Conservation (phyloP, 2,329 filamentous ascomycete species). For the Mycosphaerelloides madeirae region DNA sequence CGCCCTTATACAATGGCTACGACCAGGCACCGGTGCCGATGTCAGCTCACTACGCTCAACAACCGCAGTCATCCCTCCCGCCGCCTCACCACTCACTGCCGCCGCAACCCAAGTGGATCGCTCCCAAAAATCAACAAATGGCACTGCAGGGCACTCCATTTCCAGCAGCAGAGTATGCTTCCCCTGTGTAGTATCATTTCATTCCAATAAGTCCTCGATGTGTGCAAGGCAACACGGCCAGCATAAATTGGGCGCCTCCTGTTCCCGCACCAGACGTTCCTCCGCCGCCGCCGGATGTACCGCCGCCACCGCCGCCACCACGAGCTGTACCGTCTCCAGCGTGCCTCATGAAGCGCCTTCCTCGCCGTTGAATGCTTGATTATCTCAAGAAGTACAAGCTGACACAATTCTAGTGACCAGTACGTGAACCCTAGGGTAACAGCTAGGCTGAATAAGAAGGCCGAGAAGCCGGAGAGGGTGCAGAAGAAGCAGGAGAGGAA, state of each 20-base stretch:
- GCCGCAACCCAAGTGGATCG: not conserved
- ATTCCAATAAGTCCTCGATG: too few species aligned
- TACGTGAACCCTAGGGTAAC: too few species aligned
- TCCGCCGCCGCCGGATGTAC: not conserved
- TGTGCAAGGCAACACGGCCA: too few species aligned
- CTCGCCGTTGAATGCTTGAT: not conserved
- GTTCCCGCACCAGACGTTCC: not conserved
- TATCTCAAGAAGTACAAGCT: slow-evolving; percentile 2
- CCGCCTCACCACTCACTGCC: not conserved
- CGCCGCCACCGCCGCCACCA: not conserved
- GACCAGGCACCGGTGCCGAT: not conserved
- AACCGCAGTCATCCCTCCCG: not conserved
- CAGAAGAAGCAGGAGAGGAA: not conserved
- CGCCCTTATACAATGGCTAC: not conserved
- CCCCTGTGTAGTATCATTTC: too few species aligned
- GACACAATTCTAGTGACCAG: too few species aligned
- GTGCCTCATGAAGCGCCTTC: too few species aligned
- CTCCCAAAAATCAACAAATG: too few species aligned
- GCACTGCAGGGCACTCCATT: too few species aligned
- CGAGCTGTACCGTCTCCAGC: too few species aligned
- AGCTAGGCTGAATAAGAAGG: too few species aligned
- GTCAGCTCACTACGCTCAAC: not conserved
- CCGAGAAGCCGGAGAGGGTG: not conserved
- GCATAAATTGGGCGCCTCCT: not conserved
- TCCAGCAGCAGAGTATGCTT: too few species aligned